Evolutionary conservation across 2,329 filamentous ascomycete species (phyloP), one percentile per base, ranked within the genome.

Genomic region (Phaeosphaeria sp.): DNA sequence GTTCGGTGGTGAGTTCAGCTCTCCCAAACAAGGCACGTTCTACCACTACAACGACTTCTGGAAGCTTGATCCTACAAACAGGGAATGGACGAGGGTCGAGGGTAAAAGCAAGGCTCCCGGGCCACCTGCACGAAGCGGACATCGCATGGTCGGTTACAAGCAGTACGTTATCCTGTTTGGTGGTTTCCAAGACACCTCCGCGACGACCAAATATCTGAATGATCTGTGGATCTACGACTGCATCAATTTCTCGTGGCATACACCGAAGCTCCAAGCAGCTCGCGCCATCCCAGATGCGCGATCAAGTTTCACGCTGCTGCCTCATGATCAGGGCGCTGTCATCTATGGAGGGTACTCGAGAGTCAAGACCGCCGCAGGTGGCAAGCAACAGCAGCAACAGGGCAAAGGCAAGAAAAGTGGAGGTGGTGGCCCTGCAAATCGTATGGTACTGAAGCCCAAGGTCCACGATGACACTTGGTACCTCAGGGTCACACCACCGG

Each of bases 1-100:
- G 17, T 98, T 98, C 72, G 95, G 95, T 63, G 95, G 94, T 60
- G 95, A 99, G 79, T 99, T 99, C 77, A 96, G 91, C 56, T 94
- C 90, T 25, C 95, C 95, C 2, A 98, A 97, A 75, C 95, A 98
- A 78, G 95, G 95, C 3, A 98, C 94, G 0, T 99, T 99, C 73
- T 97, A 99, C 77, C 95, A 99, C 78, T 99, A 99, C 81, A 97
- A 96, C 72, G 95, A 98, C 79, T 98, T 99, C 76, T 99, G 95
- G 94, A 86, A 90, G 49, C 85, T 98, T 44, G 93, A 98, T 73
- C 91, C 94, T 0, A 85, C 84, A 8, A 89, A 87, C 7, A 85
- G 93, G 68, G 95, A 99, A 80, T 99, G 95, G 95, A 91, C 88
- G 55, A 90, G 93, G 60, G 83, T 99, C 33, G 95, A 99, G 76